These are phyloP conservation scores for Fusarium marasasianum DNA, from an alignment of 2,329 filamentous ascomycete species.

Conservation along the genomic window DNA sequence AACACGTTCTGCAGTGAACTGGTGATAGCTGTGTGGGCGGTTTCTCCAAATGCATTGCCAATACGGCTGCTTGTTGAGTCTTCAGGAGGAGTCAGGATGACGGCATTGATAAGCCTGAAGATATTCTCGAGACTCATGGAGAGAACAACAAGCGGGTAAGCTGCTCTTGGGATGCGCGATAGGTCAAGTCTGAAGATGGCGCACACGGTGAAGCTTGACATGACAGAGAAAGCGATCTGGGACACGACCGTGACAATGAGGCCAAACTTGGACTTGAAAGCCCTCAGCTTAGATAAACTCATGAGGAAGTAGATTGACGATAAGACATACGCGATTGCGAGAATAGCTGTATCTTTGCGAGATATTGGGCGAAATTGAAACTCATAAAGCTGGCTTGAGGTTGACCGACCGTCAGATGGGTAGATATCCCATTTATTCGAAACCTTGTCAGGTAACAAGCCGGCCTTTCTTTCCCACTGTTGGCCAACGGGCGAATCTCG, in stretches of 20 bases:
- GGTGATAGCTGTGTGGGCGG: conserved; percentile 74
- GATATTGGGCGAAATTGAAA: conserved; percentile 83
- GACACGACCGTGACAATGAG: conserved; percentile 75
- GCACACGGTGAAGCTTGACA: conserved; percentile 83
- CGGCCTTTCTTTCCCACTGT: conserved; percentile 71
- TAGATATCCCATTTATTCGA: conserved; percentile 71
- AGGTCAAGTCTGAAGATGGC: conserved; percentile 79
- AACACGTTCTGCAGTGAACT: conserved; percentile 75
- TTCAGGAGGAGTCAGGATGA: conserved; percentile 75
- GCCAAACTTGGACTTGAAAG: conserved; percentile 79
- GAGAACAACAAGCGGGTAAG: conserved; percentile 80
- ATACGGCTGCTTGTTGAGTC: conserved; percentile 75
- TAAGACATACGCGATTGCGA: conserved; percentile 72
- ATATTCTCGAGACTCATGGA: conserved; percentile 83
- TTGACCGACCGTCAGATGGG: conserved; percentile 64
- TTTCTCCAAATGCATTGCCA: conserved; percentile 77
- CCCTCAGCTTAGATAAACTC: conserved; percentile 74
- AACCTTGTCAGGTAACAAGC: conserved; percentile 59
- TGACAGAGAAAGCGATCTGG: conserved; percentile 76
- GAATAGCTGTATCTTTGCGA: conserved; percentile 68
- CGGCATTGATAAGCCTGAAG: conserved; percentile 79
- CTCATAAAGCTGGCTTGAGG: conserved; percentile 73
- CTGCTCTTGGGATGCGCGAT: conserved; percentile 76
- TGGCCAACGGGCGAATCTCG: conserved; percentile 70
- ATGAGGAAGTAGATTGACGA: conserved; percentile 72